Base-by-base conservation (phyloP, 169 alveolate species). In the Pseudocohnilembus persalinus region DNA sequence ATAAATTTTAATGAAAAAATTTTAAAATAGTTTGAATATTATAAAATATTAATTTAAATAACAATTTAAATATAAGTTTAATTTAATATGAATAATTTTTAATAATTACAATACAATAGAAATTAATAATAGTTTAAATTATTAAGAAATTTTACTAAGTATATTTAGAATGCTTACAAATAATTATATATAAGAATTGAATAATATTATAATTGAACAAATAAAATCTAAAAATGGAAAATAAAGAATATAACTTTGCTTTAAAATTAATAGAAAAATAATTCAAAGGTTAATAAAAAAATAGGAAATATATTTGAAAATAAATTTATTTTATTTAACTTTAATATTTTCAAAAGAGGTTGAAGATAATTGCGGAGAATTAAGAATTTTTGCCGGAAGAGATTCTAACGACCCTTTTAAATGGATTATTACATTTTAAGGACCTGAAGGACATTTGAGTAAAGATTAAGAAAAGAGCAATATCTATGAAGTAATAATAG, bases 401-500 rank as follows among this genome's bases (percentile, higher is more conserved):
- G 99, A 96, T 85, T 99, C 98, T 81, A 99, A 98, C 49, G 95
- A 98, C 89, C 96, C 94, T 87, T 97, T 97, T 85, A 92, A 93
- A 65, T 99, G 99, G 99, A 93, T 97, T 28, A 98, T 98, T 1
- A 96, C 99, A 81, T 97, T 99, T 86, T 98, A 95, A 75, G 99
- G 99, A 24, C 99, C 99, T 1, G 94, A 97, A 30, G 99, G 98
- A 77, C 97, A 99, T 49, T 92, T 98, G 74, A 97, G 97, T 83
- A 99, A 99, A 90, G 99, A 34, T 29, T 0, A 0, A 15, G 0
- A 20, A 0, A 79, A 63, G 29, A 79, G 20, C 0, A 0, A 76
- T 16, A 31, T 0, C 31, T 31, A 31, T n/a, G 27, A 0, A 0
- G 34, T 34, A 0, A 29, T 30, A 24, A 24, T 16, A 26, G 26